Evolutionary conservation across 345 rosid genomes (phyloP).

Genomic region (Syzygium jambos): DNA sequence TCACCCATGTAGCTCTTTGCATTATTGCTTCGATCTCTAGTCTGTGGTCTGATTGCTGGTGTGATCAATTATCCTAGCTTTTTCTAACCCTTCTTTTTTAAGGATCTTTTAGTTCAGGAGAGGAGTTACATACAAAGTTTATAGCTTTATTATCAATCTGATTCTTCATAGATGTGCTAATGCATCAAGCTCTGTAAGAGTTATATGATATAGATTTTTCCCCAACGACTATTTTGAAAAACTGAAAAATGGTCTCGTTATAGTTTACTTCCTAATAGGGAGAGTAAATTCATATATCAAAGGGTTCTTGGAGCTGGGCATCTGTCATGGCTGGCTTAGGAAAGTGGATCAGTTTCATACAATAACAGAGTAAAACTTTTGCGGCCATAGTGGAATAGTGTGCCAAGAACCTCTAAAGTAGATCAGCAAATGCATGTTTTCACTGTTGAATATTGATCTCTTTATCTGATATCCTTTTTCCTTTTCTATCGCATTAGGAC

Average conservation of each 20-base stretch:
- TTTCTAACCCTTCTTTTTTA: background rate
- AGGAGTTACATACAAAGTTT: background rate
- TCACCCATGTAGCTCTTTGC: background rate
- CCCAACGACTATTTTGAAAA: background rate
- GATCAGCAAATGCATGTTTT: background rate
- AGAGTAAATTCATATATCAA: background rate
- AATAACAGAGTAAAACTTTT: background rate
- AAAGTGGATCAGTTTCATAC: background rate
- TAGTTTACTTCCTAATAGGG: background rate
- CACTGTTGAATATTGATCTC: background rate
- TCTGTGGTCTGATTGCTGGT: background rate
- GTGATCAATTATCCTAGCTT: background rate
- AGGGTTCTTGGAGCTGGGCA: background rate
- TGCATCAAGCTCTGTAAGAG: background rate
- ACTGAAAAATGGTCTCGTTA: background rate
- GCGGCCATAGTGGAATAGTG: background rate
- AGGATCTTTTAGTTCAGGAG: background rate
- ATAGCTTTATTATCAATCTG: background rate
- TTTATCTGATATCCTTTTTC: background rate
- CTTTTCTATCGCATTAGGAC: constrained; percentile 32
- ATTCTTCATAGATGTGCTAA: background rate
- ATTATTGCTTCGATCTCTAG: background rate
- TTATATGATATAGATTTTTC: background rate
- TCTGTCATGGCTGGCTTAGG: background rate
- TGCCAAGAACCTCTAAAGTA: background rate